Evolutionary conservation across 2,329 filamentous ascomycete genomes (phyloP).

Genomic region (Aureobasidium vineae): DNA sequence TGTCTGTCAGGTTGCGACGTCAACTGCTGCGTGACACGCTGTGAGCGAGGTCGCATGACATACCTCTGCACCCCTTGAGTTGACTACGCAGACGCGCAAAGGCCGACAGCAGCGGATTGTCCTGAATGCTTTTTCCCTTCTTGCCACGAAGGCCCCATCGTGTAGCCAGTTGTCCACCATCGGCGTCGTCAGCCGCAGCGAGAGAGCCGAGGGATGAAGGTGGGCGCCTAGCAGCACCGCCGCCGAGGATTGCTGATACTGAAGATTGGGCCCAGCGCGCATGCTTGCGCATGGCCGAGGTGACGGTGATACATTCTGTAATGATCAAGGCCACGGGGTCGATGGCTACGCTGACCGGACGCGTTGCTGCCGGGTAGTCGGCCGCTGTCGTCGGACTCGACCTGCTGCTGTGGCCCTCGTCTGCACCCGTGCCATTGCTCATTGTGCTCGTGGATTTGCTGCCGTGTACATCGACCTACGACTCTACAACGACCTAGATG

Average conservation of each 20-base stretch:
- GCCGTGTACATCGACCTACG: not conserved
- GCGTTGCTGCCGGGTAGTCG: slow-evolving; percentile 13
- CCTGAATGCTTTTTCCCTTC: slow-evolving; percentile 95
- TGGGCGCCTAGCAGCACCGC: slow-evolving; percentile 43
- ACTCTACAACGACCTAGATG: not conserved
- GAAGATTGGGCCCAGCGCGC: slow-evolving; percentile 94
- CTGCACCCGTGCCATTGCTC: slow-evolving; percentile 21
- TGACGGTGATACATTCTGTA: slow-evolving; percentile 98
- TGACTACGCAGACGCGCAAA: slow-evolving; percentile 89
- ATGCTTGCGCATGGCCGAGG: slow-evolving; percentile 97
- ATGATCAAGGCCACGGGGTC: slow-evolving; percentile 66
- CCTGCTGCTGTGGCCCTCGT: slow-evolving; percentile 3
- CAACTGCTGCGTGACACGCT: not conserved
- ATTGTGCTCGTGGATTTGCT: slow-evolving; percentile 3
- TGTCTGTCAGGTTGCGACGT: slow-evolving; percentile 59
- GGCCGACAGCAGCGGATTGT: slow-evolving; percentile 92
- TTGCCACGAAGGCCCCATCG: slow-evolving; percentile 92
- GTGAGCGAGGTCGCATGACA: slow-evolving; percentile 26
- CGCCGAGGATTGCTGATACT: slow-evolving; percentile 90
- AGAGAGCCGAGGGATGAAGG: slow-evolving; percentile 25
- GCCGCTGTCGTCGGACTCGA: not conserved
- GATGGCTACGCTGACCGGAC: slow-evolving; percentile 38
- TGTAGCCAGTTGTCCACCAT: slow-evolving; percentile 57
- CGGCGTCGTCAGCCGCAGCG: slow-evolving; percentile 25
- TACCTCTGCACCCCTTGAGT: slow-evolving; percentile 79